Conservation (phyloP, 192 early-diverging fungal genomes). For the Anaeromyces robustus region DNA sequence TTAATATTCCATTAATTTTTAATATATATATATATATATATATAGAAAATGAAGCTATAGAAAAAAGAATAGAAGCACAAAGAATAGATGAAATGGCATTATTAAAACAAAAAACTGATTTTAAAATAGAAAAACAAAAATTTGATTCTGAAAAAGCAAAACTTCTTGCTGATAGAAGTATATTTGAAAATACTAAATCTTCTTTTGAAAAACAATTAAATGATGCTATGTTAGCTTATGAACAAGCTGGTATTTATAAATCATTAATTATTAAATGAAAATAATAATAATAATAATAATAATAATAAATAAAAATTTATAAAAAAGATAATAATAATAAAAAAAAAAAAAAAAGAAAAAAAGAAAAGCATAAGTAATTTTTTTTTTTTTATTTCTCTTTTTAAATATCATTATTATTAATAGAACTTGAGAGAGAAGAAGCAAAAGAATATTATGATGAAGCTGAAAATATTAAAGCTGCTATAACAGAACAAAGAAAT, state of each 20-base stretch:
- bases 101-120: neutral
- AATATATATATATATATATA: neutral
- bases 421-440: neutral
- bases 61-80: neutral
- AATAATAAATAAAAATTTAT: no score
- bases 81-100: neutral
- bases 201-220: neutral
- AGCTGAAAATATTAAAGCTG: neutral
- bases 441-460: neutral
- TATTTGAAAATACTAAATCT: neutral
- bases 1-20: no score
- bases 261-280: no score
- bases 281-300: no score
- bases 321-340: no score
- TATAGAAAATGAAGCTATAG: neutral
- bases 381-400: no score
- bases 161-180: neutral
- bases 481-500: neutral
- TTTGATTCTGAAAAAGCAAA: neutral
- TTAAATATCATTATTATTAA: neutral
- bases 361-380: no score
- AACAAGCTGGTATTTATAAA: neutral
- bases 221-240: neutral
- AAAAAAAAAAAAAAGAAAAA: no score
- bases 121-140: neutral